phyloP scores from a whole-genome alignment of 352 stramenopile species.

The Globisporangium recalcitrans region DNA sequence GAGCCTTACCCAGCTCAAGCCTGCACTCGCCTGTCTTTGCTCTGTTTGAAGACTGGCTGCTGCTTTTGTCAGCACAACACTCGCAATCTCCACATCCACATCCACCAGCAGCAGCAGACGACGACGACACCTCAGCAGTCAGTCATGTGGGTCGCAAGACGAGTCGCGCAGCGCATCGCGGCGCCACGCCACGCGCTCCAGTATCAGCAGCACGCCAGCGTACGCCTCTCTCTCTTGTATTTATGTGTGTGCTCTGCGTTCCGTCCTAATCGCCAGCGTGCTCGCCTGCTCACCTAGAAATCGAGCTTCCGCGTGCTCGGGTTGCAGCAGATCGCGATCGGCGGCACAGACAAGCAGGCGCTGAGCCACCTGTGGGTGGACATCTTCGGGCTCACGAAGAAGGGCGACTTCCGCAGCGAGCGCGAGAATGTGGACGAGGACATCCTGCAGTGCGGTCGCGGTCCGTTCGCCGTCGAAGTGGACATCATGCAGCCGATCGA shows the following conservation, averaged over 20 bases:
- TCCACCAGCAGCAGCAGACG: not conserved
- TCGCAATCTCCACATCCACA: not conserved
- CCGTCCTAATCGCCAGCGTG: not conserved
- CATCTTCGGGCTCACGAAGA: constrained; percentile 70
- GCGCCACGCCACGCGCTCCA: constrained; percentile 9
- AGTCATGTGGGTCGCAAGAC: constrained; percentile 4
- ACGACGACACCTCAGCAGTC: too few species aligned
- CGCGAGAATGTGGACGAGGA: constrained; percentile 99
- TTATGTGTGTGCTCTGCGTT: not conserved
- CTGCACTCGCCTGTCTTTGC: not conserved
- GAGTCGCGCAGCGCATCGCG: constrained; percentile 6
- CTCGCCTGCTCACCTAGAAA: constrained; percentile 18
- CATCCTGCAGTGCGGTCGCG: constrained; percentile 91
- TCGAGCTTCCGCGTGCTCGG: constrained; percentile 93
- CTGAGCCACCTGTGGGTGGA: constrained; percentile 86
- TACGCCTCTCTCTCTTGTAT: constrained; percentile 1
- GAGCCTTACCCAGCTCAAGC: not conserved
- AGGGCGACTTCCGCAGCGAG: constrained; percentile 65
- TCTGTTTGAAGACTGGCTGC: not conserved
- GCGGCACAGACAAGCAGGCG: constrained; percentile 82
- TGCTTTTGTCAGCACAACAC: not conserved
- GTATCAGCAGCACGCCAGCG: constrained; percentile 19
- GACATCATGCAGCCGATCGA: constrained; percentile 99
- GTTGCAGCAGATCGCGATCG: constrained; percentile 97
- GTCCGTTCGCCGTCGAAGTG: constrained; percentile 92